Base-by-base conservation (phyloP, 176 grass and related monocot genomes). In the Bolboschoenus planiculmis region DNA sequence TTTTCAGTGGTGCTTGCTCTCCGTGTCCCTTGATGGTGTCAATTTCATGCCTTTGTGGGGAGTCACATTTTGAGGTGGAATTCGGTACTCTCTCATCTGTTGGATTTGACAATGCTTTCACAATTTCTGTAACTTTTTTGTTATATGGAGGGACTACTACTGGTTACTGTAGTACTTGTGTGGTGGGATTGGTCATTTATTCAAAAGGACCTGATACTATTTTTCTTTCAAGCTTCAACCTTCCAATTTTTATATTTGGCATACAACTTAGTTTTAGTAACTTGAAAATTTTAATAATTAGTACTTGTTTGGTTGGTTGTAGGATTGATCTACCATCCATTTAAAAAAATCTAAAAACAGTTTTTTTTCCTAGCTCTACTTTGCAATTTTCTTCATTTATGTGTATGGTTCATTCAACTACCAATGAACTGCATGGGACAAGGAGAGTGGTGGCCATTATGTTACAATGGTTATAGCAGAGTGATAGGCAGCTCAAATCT, bases 11-110 rank as follows among this genome's bases (percentile, higher is more conserved):
- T 84, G 87, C 46, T 20, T 97, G 92, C 86, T 88, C 90, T 68
- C 95, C 92, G 72, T 97, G 95, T 85, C 95, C 95, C 61, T 84
- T 97, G 85, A 94, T 92, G 92, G 93, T 94, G 83, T 85, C 90
- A 55, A 97, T 97, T 91, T 88, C 95, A 85, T 97, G 95, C 70
- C 85, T 72, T 74, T 97, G 95, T 82, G 92, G 92, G 53, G 88
- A 91, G 81, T 90, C 95, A 81, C 85, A 37, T 74, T 88, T 94
- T 91, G 95, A 97, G 95, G 95, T 97, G 76, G 56, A 91, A 87
- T 80, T 88, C 64, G 84, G 82, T 92, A 87, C 73, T 87, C 68
- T 82, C 81, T 85, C 57, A 87, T 87, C 83, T 88, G 42, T 56
- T 85, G 27, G 62, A 39, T 63, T 63, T 48, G 24, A 10, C 79